Conservation (phyloP, 768 basidiomycete species). For the Thelephora aurantiotincta region DNA sequence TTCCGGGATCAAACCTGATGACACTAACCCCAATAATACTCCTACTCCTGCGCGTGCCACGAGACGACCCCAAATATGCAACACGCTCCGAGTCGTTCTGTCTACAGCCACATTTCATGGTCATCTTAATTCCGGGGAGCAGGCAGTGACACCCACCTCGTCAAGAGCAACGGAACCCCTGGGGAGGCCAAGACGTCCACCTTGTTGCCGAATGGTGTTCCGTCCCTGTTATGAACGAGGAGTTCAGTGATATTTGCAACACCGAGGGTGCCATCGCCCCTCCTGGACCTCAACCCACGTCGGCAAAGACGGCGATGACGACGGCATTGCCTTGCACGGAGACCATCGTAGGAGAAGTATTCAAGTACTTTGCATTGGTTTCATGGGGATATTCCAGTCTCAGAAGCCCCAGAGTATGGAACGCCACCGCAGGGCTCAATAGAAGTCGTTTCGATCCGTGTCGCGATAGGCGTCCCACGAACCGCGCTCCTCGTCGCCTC, state of each 20-base stretch:
- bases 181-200: neutral
- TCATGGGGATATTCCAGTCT: no score
- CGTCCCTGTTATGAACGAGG: conserved; percentile 45
- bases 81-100: conserved; percentile 45
- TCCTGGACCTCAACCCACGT: conserved; percentile 4
- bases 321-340: neutral
- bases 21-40: neutral
- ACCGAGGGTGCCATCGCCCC: conserved; percentile 27
- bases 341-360: no score
- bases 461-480: conserved; percentile 64
- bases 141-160: conserved; percentile 14
- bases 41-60: neutral
- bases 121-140: conserved; percentile 40
- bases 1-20: neutral
- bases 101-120: conserved; percentile 58
- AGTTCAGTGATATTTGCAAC: conserved; percentile 38
- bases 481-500: conserved; percentile 63
- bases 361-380: no score
- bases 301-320: conserved; percentile 14
- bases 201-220: conserved; percentile 6
- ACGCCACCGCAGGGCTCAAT: conserved; percentile 37
- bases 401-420: neutral
- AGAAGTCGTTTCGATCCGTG: conserved; percentile 55
- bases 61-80: neutral
- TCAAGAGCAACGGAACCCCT: conserved; percentile 11